Percentiles rank a stretch among this genome's conserved stretches.
Conservation (phyloP, 2,329 filamentous ascomycete species). For the Alternaria gaisen region DNA sequence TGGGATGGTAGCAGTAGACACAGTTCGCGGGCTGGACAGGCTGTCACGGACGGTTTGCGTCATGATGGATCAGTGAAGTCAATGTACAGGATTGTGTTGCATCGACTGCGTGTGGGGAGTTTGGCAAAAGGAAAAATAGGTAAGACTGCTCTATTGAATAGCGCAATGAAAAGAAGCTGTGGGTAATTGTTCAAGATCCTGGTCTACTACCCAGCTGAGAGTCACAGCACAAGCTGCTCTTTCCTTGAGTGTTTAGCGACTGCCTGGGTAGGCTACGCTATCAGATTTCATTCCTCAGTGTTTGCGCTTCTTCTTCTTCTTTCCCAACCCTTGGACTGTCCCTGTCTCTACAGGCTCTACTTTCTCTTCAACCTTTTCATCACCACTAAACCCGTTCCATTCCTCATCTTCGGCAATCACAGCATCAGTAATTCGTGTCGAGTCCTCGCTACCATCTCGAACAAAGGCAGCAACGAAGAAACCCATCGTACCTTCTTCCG, state of each 20-base stretch:
- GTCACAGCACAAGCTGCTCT: background rate
- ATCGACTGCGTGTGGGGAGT: background rate
- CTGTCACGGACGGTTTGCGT: background rate
- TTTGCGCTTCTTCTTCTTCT: conserved; percentile 37
- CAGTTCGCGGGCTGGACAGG: conserved; percentile 2
- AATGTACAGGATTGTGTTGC: background rate
- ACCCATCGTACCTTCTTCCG: conserved; percentile 86
- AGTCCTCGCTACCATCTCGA: conserved; percentile 56
- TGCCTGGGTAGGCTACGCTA: background rate
- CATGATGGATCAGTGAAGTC: background rate
- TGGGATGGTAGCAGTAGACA: conserved; percentile 8
- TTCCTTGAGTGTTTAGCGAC: background rate
- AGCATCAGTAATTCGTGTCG: conserved; percentile 1
- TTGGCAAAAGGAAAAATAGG: background rate
- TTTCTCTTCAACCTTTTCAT: conserved; percentile 23
- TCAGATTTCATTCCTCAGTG: background rate
- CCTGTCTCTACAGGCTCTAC: background rate
- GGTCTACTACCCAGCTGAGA: background rate
- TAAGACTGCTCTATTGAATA: background rate
- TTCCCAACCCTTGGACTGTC: conserved; percentile 2
- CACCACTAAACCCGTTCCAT: conserved; percentile 56
- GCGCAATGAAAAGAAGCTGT: background rate
- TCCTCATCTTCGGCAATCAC: conserved; percentile 47
- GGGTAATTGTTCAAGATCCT: background rate
- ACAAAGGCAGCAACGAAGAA: conserved; percentile 95